Base-by-base conservation (phyloP, 768 basidiomycete species). In the Agrocybe pediades region DNA sequence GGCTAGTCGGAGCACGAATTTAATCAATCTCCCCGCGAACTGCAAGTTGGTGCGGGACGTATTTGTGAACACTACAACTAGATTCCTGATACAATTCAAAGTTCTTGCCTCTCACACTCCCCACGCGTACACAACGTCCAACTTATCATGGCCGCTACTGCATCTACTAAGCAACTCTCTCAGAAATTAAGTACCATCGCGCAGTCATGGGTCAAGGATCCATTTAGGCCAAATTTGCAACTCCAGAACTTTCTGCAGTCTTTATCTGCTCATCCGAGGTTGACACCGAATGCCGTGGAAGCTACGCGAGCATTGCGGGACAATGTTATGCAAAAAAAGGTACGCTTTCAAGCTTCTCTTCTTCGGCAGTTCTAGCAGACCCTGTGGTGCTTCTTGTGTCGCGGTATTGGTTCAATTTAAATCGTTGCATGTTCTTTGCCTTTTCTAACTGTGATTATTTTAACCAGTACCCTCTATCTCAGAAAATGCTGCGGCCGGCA, bases 141-240 rank as follows among this genome's bases (percentile, higher is more conserved):
- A 20, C 45, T 19, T 40, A 41, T 17, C 9, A 66, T 61, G 62
- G 51, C 62, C 6, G 54, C 61, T 13, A 36, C 33, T 24, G 41
- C 63, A 21, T 45, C 67, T 44, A 51, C 61, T n/a, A 64, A 53
- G 43, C 55, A 55, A 27, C 65, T 82, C 13, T 70, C 77, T 0
- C 75, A 78, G 53, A 78, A 81, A 62, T 76, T 91, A 57, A 70
- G 68, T 39, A 62, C 69, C 9, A 79, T 90, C 45, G 87, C 86
- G 1, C 70, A 78, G 40, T 66, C 76, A 33, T 93, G 90, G 88
- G 78, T 81, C 15, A 70, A 69, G 11, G 90, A 93, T 61, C 88
- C 88, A 0, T 88, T 92, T 65, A 80, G 90, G 2, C 89, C 88
- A 1, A 86, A 88, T 56, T 64, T 92, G 7, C 90, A 92, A 71